Conservation (phyloP, 2,329 filamentous ascomycete species). For the Neopestalotiopsis sp. region DNA sequence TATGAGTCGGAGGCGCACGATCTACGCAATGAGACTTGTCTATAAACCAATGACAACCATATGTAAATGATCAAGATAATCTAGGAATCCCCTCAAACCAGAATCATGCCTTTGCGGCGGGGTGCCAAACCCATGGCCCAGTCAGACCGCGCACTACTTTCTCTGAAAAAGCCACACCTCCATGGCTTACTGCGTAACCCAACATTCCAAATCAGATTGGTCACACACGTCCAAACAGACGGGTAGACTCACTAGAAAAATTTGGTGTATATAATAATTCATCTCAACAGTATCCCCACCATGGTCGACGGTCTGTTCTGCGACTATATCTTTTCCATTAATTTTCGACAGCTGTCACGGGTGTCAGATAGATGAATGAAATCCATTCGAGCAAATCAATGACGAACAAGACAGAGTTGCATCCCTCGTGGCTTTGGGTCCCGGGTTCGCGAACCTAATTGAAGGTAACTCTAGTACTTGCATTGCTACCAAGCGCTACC, state of each 20-base stretch:
- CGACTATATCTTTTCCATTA: not conserved
- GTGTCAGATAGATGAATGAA: not conserved
- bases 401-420: not conserved
- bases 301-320: no score
- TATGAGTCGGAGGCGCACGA: not conserved
- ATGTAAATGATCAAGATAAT: not conserved
- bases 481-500: not conserved
- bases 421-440: not conserved
- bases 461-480: not conserved
- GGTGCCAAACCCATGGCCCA: not conserved
- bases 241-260: not conserved
- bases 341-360: not conserved
- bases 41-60: not conserved
- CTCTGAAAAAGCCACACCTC: not conserved
- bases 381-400: not conserved
- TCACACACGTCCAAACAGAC: not conserved
- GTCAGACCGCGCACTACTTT: not conserved
- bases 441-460: not conserved
- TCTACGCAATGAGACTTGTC: not conserved
- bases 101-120: not conserved
- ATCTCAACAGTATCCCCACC: no score
- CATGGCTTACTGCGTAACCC: not conserved
- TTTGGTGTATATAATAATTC: no score
- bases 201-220: not conserved
- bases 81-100: not conserved